A percentile compares a stretch with the other conserved stretches of the same genome.
Conservation (phyloP, 805 yeast genomes). For the Kregervanrija delftensis region DNA sequence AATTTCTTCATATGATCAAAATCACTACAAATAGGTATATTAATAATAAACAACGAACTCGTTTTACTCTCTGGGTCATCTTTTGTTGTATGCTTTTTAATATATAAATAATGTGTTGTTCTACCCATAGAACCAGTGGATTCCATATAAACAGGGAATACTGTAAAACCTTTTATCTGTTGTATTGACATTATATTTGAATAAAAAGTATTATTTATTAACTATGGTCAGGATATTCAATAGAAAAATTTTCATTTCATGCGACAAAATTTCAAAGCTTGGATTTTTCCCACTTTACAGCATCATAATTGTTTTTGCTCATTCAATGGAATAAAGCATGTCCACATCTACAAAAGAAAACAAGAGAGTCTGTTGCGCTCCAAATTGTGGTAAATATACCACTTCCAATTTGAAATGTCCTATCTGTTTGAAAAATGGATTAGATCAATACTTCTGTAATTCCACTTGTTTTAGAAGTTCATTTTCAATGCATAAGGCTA, state of each 20-base stretch:
- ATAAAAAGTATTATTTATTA: neutral
- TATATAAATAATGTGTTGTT: slow-evolving; percentile 48
- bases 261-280: too few relatives aligned
- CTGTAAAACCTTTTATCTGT: slow-evolving; percentile 53
- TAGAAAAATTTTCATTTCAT: too few relatives aligned
- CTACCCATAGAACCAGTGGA: slow-evolving; percentile 14
- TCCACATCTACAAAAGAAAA: neutral
- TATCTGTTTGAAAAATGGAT: slow-evolving; percentile 70
- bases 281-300: too few relatives aligned
- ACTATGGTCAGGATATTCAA: too few relatives aligned
- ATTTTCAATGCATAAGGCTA: slow-evolving; percentile 67
- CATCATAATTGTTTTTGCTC: neutral
- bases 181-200: neutral
- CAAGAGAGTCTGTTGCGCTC: slow-evolving; percentile 51
- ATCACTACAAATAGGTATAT: slow-evolving; percentile 62
- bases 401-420: slow-evolving; percentile 81
- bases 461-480: slow-evolving; percentile 74
- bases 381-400: slow-evolving; percentile 81
- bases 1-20: slow-evolving; percentile 46
- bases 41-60: slow-evolving; percentile 66
- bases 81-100: slow-evolving; percentile 54
- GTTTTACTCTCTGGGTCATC: slow-evolving; percentile 36
- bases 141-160: slow-evolving; percentile 42
- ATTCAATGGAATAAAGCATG: neutral
- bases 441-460: slow-evolving; percentile 65